Conservation (phyloP, 2,329 filamentous ascomycete genomes). For the Metarhizium guizhouense region DNA sequence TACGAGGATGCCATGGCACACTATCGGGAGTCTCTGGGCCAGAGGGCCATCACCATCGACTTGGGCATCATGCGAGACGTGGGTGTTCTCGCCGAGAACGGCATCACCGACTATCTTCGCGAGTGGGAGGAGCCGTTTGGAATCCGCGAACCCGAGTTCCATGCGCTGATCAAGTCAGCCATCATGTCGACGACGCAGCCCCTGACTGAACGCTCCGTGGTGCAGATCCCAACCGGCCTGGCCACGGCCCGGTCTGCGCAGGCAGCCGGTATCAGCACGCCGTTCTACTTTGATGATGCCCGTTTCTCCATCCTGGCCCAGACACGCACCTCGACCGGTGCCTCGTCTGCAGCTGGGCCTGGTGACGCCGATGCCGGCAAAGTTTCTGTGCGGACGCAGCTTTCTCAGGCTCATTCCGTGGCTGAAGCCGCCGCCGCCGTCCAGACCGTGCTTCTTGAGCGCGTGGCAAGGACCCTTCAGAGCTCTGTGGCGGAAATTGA, state of each 20-base stretch:
- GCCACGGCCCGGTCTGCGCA: background rate
- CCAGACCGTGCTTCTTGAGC: background rate
- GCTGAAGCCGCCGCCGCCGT: background rate
- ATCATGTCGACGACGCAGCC: conserved; percentile 1
- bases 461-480: background rate
- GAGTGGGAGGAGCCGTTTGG: conserved; percentile 11
- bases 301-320: background rate
- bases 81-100: background rate
- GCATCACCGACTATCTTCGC: background rate
- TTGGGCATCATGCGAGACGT: background rate
- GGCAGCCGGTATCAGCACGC: background rate
- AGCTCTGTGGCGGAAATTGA: background rate
- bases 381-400: background rate
- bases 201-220: background rate
- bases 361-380: background rate
- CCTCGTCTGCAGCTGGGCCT: background rate
- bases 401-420: background rate
- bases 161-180: conserved; percentile 10
- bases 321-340: background rate
- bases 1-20: conserved; percentile 31
- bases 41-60: background rate
- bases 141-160: conserved; percentile 12
- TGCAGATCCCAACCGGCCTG: background rate
- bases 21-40: conserved; percentile 12
- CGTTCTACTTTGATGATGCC: background rate